Evolutionary conservation across 768 basidiomycete species (phyloP), one percentile per base, ranked within the genome.

Genomic region (Suillus subaureus): DNA sequence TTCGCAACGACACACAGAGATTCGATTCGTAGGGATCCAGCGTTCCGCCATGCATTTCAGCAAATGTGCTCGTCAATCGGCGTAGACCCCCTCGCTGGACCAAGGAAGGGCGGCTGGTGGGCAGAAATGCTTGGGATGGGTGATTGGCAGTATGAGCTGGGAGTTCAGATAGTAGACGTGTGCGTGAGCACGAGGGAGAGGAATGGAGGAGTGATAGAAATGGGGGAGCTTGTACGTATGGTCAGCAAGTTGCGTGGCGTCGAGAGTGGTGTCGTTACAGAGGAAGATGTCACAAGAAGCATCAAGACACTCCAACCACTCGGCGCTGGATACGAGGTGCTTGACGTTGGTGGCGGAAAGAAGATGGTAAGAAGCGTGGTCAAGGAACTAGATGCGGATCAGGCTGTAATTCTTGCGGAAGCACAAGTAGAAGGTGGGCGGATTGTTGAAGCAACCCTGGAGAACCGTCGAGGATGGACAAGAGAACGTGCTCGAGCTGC

Each of bases 101-200:
- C 93, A 1, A 81, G 90, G 49, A 88, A 88, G 71, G 93, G 92
- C 43, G 94, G 94, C 2, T 93, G 93, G 88, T 97, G 95, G 94
- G 89, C 91, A 3, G 95, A 96, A 74, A 80, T 95, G 72, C 85
- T 96, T 42, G 90, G 90, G 9, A 78, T 97, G 62, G 89, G 94
- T 18, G 97, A 99, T 74, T 99, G 96, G 94, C 92, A 96, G 71
- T 92, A 94, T 74, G 96, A 97, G 72, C 86, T 99, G 7, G 94
- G 95, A 12, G 94, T 98, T 45, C 97, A 97, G 80, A 92, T 97
- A 67, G 94, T 97, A 61, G 94, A 95, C 74, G 85, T 96, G 51
- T 96, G 94, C 71, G 90, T 96, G 54, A 91, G 87, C 79, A 96
- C 93, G 18, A 83, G 94, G 64, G 92, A 93, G 69, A 81, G 89